A percentile compares a stretch with the other conserved stretches of the same genome.
Evolutionary conservation across 192 early-diverging fungal species (phyloP).

Genomic region (Phlyctochytrium planicorne): DNA sequence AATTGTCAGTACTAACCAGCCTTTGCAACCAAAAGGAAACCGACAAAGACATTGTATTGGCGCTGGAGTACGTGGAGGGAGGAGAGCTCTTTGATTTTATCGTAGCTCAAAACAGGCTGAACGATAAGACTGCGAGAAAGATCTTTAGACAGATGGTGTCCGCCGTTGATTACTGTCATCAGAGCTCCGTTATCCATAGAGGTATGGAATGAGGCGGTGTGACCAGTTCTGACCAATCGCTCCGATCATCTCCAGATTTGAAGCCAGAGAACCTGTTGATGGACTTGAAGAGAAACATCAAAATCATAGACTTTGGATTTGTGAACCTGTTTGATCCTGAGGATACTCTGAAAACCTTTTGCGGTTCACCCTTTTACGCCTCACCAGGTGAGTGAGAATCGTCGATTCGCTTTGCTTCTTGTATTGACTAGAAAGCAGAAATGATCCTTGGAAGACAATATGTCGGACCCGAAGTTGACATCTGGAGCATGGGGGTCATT

Average conservation of each 20-base stretch:
- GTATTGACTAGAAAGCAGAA: slow-evolving; percentile 52
- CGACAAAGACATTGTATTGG: slow-evolving; percentile 81
- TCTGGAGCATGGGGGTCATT: slow-evolving; percentile 96
- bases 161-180: slow-evolving; percentile 59
- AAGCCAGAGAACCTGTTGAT: slow-evolving; percentile 94
- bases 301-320: slow-evolving; percentile 61
- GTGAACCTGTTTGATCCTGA: slow-evolving; percentile 44
- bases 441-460: slow-evolving; percentile 76
- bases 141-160: slow-evolving; percentile 55
- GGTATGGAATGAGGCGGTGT: slow-evolving; percentile 23
- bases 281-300: slow-evolving; percentile 53
- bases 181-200: slow-evolving; percentile 53
- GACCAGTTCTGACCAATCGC: neutral
- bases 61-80: slow-evolving; percentile 88
- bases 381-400: slow-evolving; percentile 41
- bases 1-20: neutral
- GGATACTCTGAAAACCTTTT: slow-evolving; percentile 51
- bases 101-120: slow-evolving; percentile 76
- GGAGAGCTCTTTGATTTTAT: slow-evolving; percentile 96
- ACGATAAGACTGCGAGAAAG: slow-evolving; percentile 66
- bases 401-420: neutral
- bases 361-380: slow-evolving; percentile 58
- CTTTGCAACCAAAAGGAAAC: slow-evolving; percentile 63
- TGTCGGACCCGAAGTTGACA: slow-evolving; percentile 93
- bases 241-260: slow-evolving; percentile 57